These are phyloP conservation scores for Ensete glaucum DNA, from an alignment of 176 grass and related monocot species.

Conservation along the genomic window DNA sequence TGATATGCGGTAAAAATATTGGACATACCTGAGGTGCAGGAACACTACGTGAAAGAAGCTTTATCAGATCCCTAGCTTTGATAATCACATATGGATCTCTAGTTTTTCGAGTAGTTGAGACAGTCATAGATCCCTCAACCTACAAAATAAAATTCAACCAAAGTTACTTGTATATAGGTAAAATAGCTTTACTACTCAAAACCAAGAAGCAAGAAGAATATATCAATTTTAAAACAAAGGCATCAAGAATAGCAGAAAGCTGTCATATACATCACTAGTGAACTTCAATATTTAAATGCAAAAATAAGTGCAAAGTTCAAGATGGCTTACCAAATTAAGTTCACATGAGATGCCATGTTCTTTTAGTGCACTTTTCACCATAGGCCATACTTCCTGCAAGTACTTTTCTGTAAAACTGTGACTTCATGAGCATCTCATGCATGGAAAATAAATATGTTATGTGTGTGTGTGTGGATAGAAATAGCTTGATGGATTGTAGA, in stretches of 20 bases:
- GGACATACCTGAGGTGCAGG: constrained; percentile 69
- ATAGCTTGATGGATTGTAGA: no score
- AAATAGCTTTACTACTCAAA: not conserved
- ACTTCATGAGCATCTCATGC: not conserved
- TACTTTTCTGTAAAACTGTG: constrained; percentile 61
- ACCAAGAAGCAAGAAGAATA: not conserved
- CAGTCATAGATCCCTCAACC: constrained; percentile 96
- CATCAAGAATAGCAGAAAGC: not conserved
- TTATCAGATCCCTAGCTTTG: constrained; percentile 86
- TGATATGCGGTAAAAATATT: not conserved
- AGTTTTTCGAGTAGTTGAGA: constrained; percentile 82
- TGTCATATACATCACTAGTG: not conserved
- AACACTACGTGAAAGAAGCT: constrained; percentile 79
- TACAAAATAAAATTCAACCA: constrained; percentile 17
- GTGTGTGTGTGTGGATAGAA: no score
- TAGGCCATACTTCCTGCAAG: constrained; percentile 80
- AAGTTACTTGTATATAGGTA: not conserved
- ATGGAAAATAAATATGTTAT: not conserved
- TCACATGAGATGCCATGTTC: constrained; percentile 66
- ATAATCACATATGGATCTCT: constrained; percentile 81
- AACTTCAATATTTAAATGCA: not conserved
- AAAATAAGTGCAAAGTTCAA: constrained; percentile 1
- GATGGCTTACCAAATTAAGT: constrained; percentile 70
- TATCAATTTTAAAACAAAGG: not conserved
- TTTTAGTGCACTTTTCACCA: constrained; percentile 72